A percentile compares a stretch with the other conserved stretches of the same genome.
phyloP scores from a whole-genome alignment of 345 rosid genomes.

The Lepidium didymum region DNA sequence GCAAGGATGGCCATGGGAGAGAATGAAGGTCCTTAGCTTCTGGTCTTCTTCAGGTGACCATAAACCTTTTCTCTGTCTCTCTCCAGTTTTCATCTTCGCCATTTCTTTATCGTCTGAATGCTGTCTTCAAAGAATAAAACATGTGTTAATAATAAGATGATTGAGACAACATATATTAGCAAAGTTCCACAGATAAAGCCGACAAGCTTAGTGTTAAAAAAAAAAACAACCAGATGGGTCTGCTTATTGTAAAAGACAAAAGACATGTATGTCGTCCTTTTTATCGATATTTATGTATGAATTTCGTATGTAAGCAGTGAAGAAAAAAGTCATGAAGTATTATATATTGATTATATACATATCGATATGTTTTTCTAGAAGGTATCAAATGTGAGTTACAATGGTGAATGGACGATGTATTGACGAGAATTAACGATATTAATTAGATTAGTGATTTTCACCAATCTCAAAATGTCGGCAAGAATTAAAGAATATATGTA shows the following conservation, averaged over 20 bases:
- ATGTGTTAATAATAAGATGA: background rate
- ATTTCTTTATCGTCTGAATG: background rate
- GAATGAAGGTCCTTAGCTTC: constrained; percentile 52
- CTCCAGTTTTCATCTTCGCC: constrained; percentile 33
- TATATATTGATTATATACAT: no score
- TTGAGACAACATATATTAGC: constrained; percentile 13
- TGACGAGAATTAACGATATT: background rate
- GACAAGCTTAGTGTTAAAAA: background rate
- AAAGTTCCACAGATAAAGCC: background rate
- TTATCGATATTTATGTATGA: background rate
- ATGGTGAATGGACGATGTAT: background rate
- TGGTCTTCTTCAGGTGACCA: constrained; percentile 99
- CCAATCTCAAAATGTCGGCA: background rate
- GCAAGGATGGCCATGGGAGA: constrained; percentile 67
- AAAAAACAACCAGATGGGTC: constrained; percentile 17
- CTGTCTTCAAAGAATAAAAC: background rate
- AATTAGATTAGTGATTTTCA: background rate
- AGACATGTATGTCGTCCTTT: background rate
- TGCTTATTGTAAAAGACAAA: constrained; percentile 17
- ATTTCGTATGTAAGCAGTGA: background rate
- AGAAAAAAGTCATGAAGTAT: constrained; percentile 9
- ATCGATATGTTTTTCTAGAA: no score
- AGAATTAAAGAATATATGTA: background rate
- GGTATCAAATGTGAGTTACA: background rate
- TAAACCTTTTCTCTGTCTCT: constrained; percentile 73